Evolutionary conservation across 78 protist genomes (phyloP).

Genomic region (Capsaspora owczarzaki): DNA sequence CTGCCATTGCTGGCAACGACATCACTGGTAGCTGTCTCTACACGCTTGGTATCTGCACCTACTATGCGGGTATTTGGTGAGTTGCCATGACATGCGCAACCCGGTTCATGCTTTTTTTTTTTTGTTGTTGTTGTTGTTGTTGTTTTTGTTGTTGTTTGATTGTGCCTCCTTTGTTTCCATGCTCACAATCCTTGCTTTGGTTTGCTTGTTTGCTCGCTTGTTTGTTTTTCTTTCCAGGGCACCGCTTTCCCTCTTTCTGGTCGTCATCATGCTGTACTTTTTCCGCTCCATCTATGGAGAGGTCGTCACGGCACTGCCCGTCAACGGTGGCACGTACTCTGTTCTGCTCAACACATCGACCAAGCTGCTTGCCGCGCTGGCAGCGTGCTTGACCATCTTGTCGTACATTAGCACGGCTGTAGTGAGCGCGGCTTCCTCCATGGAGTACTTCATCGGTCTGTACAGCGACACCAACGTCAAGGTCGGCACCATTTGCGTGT

Average conservation of each 20-base stretch:
- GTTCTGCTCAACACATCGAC: constrained; percentile 67
- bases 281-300: constrained; percentile 52
- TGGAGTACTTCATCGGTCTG: constrained; percentile 33
- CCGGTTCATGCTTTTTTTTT: background rate
- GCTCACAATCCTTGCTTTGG: background rate
- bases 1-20: constrained; percentile 60
- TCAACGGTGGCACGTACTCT: constrained; percentile 78
- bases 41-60: constrained; percentile 46
- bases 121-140: background rate
- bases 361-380: constrained; percentile 62
- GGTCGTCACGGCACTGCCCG: constrained; percentile 71
- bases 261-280: constrained; percentile 53
- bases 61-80: constrained; percentile 43
- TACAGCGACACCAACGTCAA: constrained; percentile 6
- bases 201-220: background rate
- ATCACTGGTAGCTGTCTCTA: constrained; percentile 56
- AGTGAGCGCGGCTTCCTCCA: constrained; percentile 18
- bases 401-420: constrained; percentile 73
- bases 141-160: background rate
- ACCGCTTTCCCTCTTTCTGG: constrained; percentile 56
- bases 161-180: background rate
- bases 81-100: background rate
- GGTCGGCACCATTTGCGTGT: constrained; percentile 25
- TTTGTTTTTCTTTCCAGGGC: constrained; percentile 13
- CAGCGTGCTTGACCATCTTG: constrained; percentile 66